Evolutionary conservation across 1,284 basidiomycete genomes (phyloP).

Genomic region (Sanghuangporus baumii): DNA sequence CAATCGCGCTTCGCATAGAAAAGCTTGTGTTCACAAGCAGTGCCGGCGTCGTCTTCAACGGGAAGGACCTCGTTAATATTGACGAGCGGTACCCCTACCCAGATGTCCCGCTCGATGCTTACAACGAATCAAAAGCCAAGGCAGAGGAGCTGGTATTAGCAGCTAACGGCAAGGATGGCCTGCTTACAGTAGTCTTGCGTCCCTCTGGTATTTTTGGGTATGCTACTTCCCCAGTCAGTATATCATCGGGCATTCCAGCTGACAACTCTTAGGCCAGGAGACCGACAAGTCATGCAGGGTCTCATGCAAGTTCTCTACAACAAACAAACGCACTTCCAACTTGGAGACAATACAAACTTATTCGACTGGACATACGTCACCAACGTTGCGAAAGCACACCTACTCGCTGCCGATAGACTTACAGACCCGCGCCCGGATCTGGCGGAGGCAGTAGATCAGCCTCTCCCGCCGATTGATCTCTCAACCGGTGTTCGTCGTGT

Average conservation of each 20-base stretch:
- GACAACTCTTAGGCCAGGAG: conserved; percentile 64
- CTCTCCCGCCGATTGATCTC: conserved; percentile 58
- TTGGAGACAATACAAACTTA: conserved; percentile 90
- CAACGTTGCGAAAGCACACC: conserved; percentile 92
- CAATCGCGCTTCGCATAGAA: conserved; percentile 62
- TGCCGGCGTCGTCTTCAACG: conserved; percentile 90
- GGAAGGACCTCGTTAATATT: conserved; percentile 74
- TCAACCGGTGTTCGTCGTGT: conserved; percentile 59
- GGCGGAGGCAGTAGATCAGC: conserved; percentile 43
- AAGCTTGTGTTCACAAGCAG: conserved; percentile 96
- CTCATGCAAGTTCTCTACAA: conserved; percentile 78
- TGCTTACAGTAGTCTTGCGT: conserved; percentile 86
- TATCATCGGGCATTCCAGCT: conserved; percentile 4
- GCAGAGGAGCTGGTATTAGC: conserved; percentile 83
- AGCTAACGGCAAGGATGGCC: conserved; percentile 79
- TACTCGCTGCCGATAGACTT: conserved; percentile 89
- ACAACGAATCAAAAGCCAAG: conserved; percentile 95
- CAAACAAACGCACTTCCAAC: conserved; percentile 87
- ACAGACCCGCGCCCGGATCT: conserved; percentile 39
- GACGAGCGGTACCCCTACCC: conserved; percentile 88
- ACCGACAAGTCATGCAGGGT: conserved; percentile 82
- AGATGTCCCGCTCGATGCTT: conserved; percentile 77
- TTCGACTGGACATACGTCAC: conserved; percentile 98
- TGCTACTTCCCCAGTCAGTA: conserved; percentile 21
- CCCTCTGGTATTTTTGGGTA: conserved; percentile 98